Percentiles rank a stretch among this genome's conserved stretches.
Evolutionary conservation across 1,284 basidiomycete species (phyloP).

Genomic region (Anthracocystis panici-leucophaei): DNA sequence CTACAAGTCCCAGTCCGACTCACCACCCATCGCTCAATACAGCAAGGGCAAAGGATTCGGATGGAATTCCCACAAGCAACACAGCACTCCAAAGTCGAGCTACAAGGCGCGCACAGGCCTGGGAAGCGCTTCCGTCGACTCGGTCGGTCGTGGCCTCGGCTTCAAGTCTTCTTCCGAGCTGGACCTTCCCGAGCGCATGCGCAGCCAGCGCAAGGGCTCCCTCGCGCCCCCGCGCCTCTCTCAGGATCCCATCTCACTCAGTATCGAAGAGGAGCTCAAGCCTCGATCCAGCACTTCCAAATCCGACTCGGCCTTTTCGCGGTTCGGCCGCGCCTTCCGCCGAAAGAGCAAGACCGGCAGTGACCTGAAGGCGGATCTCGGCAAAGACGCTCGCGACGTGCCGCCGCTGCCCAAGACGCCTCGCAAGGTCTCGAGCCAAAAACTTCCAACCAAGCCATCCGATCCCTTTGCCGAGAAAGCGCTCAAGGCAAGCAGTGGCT

Average conservation of each 20-base stretch:
- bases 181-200: slow-evolving; percentile 46
- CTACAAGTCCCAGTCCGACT: slow-evolving; percentile 13
- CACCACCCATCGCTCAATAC: slow-evolving; percentile 37
- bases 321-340: slow-evolving; percentile 44
- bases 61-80: slow-evolving; percentile 33
- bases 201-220: slow-evolving; percentile 39
- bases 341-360: slow-evolving; percentile 50
- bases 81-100: slow-evolving; percentile 18
- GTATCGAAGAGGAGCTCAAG: slow-evolving; percentile 40
- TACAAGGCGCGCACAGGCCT: slow-evolving; percentile 18
- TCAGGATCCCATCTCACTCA: slow-evolving; percentile 42
- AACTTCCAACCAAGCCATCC: slow-evolving; percentile 7
- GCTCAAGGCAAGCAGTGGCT: slow-evolving; percentile 30
- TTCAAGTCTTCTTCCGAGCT: slow-evolving; percentile 39
- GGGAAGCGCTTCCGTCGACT: slow-evolving; percentile 10
- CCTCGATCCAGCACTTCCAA: slow-evolving; percentile 10
- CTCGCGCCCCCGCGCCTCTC: slow-evolving; percentile 36
- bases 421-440: slow-evolving; percentile 15
- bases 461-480: slow-evolving; percentile 37
- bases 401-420: slow-evolving; percentile 32
- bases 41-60: slow-evolving; percentile 50
- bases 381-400: slow-evolving; percentile 6
- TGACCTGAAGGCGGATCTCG: slow-evolving; percentile 28
- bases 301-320: slow-evolving; percentile 41
- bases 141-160: slow-evolving; percentile 24